phyloP scores from a whole-genome alignment of 306 rosid species.

The Trichosanthes truncata region DNA sequence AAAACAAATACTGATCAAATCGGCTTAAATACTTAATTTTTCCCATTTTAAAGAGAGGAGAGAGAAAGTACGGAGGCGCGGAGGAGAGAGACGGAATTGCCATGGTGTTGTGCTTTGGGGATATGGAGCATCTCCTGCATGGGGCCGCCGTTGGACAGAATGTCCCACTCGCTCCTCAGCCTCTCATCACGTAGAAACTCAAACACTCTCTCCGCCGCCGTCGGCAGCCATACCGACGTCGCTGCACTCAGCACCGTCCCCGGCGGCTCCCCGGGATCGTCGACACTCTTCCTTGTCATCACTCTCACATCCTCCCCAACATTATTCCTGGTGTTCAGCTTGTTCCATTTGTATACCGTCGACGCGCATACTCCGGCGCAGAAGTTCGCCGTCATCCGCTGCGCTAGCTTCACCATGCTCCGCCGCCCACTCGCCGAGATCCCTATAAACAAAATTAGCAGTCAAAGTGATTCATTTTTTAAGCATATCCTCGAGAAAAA shows the following conservation, averaged over 20 bases:
- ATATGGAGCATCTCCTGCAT: conserved; percentile 98
- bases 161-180: conserved; percentile 92
- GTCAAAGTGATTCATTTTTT: too few relatives aligned
- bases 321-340: conserved; percentile 38
- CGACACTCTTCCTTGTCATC: conserved; percentile 84
- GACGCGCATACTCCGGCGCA: conserved; percentile 87
- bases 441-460: conserved; percentile 2
- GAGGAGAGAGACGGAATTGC: conserved; percentile 82
- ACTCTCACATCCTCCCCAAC: conserved; percentile 74
- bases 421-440: conserved; percentile 61
- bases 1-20: too few relatives aligned
- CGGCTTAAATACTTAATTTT: too few relatives aligned
- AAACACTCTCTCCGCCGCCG: conserved; percentile 50
- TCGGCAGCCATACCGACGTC: conserved; percentile 84
- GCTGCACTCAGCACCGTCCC: conserved; percentile 95
- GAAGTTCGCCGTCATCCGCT: conserved; percentile 84
- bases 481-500: too few relatives aligned
- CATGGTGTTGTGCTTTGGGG: conserved; percentile 82
- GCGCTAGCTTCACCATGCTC: conserved; percentile 94
- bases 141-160: conserved; percentile 91
- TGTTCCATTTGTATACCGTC: conserved; percentile 88
- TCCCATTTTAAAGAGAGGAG: background rate
- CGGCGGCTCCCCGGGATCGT: conserved; percentile 92
- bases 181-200: conserved; percentile 78
- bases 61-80: conserved; percentile 48